phyloP scores from a whole-genome alignment of 805 yeast species.

The Candida alai region DNA sequence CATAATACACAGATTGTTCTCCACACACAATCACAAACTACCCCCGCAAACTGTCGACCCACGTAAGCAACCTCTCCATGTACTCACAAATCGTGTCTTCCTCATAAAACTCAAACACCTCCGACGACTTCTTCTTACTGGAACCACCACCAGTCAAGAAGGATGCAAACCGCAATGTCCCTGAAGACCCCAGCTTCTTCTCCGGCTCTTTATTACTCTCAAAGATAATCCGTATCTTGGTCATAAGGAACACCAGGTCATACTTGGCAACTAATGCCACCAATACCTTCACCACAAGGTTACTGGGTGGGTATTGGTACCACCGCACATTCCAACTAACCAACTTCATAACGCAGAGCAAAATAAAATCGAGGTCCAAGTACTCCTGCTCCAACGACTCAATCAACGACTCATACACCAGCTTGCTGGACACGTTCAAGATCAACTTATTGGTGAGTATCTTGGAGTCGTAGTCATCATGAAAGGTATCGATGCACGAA shows the following conservation, averaged over 20 bases:
- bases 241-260: constrained; percentile 38
- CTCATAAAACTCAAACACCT: constrained; percentile 19
- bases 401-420: constrained; percentile 18
- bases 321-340: constrained; percentile 64
- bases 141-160: constrained; percentile 10
- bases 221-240: constrained; percentile 37
- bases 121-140: not conserved
- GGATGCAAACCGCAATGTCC: constrained; percentile 8
- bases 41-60: constrained; percentile 23
- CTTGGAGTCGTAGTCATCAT: constrained; percentile 25
- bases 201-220: constrained; percentile 23
- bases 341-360: constrained; percentile 41
- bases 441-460: constrained; percentile 33
- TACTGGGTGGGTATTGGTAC: constrained; percentile 52
- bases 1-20: not conserved
- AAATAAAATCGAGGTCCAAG: constrained; percentile 29
- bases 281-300: constrained; percentile 41
- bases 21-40: not conserved
- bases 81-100: constrained; percentile 32
- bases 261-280: constrained; percentile 38
- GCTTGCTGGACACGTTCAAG: constrained; percentile 17
- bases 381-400: constrained; percentile 24
- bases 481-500: constrained; percentile 27
- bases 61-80: constrained; percentile 23
- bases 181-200: constrained; percentile 6